Base-by-base conservation (phyloP, 2,329 filamentous ascomycete species). In the Teratosphaeria epicoccoides region DNA sequence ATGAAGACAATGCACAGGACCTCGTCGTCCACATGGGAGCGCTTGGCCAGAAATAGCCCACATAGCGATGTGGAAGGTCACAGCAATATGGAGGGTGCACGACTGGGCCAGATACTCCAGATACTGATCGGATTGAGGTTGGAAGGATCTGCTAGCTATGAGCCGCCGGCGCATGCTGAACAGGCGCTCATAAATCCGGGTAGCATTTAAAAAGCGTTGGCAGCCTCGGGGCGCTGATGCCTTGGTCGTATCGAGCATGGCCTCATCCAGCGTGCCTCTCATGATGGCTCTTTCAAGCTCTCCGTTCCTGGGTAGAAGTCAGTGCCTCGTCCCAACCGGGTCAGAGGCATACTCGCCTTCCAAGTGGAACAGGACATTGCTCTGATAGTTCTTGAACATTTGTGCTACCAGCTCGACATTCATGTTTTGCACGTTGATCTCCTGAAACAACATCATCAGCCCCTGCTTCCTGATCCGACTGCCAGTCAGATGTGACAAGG, bases 301-400 rank as follows among this genome's bases (percentile, higher is more conserved):
- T 55, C 53, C 11, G 51, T 53, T 10, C 51, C 53, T 54, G 24
- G 9, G 4, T 26, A 26, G 17, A 25, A 7, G 33, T 49, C 52
- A 54, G 44, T n/a, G 7, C 22, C 25, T 14, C 5, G 23, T 17
- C 14, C n/a, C 3, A n/a, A 20, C 20, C 40, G 20, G 24, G 6
- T 40, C 23, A 24, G 25, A 29, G 9, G 12, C 20, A 23, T 4
- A 11, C 52, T 24, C 50, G 94, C 93, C 93, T 82, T 97, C 93
- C 5, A 98, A 78, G 63, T 98, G 93, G 68, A 98, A 97, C 5
- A 97, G 74, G 12, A 97, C 91, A 63, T 97, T 98, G 10, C 89
- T 95, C 69, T 96, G 90, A 68, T 98, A 98, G 72, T 97, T 98
- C 75, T 97, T 96, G 77, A 97, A 98, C 93, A 98, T 98, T 67